These are phyloP conservation scores for Fraxinus pennsylvanica DNA, from an alignment of 257 asterid species.

Conservation along the genomic window DNA sequence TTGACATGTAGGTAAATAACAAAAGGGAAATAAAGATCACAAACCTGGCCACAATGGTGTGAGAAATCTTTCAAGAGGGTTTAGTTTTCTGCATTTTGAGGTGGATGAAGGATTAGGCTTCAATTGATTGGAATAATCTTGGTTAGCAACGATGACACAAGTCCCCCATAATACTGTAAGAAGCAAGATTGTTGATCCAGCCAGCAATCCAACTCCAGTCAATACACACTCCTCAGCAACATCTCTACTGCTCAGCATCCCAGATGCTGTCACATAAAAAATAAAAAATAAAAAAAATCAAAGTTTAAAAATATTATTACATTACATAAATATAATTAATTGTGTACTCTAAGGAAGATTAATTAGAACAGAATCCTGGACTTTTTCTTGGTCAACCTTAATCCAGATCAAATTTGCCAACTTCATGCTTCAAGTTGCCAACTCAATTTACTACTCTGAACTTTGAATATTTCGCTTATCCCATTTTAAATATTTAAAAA, in stretches of 20 bases:
- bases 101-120: slow-evolving; percentile 15
- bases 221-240: slow-evolving; percentile 52
- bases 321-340: background rate
- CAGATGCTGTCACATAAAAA: slow-evolving; percentile 45
- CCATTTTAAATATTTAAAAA: background rate
- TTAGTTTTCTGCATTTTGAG: slow-evolving; percentile 14
- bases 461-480: background rate
- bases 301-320: background rate
- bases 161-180: slow-evolving; percentile 69
- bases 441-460: background rate
- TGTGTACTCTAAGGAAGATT: background rate
- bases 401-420: background rate
- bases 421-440: background rate
- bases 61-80: slow-evolving; percentile 36
- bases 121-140: slow-evolving; percentile 18
- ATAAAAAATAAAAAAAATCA: background rate
- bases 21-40: background rate
- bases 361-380: background rate
- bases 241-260: slow-evolving; percentile 53
- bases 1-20: background rate
- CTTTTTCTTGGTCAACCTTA: background rate
- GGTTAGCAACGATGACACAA: slow-evolving; percentile 48
- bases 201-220: slow-evolving; percentile 69
- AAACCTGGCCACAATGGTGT: slow-evolving; percentile 51
- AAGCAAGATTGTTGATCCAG: slow-evolving; percentile 68